Evolutionary conservation across 345 rosid species (phyloP).

Genomic region (Mallotus nudiflorus): DNA sequence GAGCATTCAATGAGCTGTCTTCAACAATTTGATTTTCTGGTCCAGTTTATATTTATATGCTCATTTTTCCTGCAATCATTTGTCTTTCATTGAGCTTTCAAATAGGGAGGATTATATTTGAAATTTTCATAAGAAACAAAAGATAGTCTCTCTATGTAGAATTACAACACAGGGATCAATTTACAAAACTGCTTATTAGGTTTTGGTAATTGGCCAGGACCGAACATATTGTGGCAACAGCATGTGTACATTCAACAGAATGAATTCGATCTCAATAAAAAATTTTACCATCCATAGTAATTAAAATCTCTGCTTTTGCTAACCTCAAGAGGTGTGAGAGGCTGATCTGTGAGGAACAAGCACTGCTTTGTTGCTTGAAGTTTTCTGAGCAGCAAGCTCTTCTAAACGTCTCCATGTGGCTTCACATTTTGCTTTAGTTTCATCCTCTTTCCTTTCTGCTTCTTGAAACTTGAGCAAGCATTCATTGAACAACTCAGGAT

Average conservation of each 20-base stretch:
- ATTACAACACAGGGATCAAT: conserved; percentile 15
- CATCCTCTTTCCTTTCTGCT: conserved; percentile 16
- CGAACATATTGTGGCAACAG: conserved; percentile 1
- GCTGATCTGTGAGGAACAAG: neutral
- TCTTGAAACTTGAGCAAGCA: conserved; percentile 23
- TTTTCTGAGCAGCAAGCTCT: conserved; percentile 13
- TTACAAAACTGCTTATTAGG: conserved; percentile 18
- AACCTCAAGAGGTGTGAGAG: conserved; percentile 12
- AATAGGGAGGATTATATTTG: neutral
- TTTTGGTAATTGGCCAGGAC: conserved; percentile 9
- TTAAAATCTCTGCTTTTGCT: conserved; percentile 16
- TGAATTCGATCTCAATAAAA: conserved; percentile 19
- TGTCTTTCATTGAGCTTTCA: neutral
- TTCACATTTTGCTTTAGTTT: conserved; percentile 18
- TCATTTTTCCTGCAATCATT: neutral
- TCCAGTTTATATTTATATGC: neutral
- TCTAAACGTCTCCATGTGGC: conserved; percentile 28
- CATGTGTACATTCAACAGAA: conserved; percentile 9
- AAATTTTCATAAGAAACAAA: neutral
- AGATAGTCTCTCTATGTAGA: neutral
- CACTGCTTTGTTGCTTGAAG: neutral
- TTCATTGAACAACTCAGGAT: conserved; percentile 26
- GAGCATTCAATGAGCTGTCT: neutral
- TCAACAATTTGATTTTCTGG: neutral
- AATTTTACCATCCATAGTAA: neutral